Percentiles rank a stretch among this genome's conserved stretches.
These are phyloP conservation scores for Pleurotus ostreatus DNA, from an alignment of 768 basidiomycete species.

Conservation along the genomic window DNA sequence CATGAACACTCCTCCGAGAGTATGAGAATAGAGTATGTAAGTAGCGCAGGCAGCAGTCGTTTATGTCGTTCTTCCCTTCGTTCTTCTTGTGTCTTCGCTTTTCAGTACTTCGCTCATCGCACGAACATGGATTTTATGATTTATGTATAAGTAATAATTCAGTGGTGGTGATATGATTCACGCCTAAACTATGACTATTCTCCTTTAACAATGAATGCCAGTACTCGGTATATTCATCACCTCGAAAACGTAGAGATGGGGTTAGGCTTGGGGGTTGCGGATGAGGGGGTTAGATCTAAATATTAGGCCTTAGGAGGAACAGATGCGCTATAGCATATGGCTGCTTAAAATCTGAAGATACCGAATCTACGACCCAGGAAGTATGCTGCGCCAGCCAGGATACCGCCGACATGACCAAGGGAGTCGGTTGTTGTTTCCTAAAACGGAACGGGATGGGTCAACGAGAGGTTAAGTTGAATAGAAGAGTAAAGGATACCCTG, in stretches of 20 bases:
- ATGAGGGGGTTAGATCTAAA: background rate
- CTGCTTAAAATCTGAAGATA: constrained; percentile 17
- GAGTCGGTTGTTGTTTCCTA: constrained; percentile 55
- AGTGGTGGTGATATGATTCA: background rate
- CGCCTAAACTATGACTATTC: background rate
- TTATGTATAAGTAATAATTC: background rate
- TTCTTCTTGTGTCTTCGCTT: background rate
- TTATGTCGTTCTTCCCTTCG: background rate
- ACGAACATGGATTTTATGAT: background rate
- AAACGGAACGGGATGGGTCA: constrained; percentile 1
- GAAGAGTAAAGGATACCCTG: constrained; percentile 25
- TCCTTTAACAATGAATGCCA: background rate
- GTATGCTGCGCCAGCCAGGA: constrained; percentile 58
- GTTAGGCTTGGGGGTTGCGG: background rate
- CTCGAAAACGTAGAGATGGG: too few species aligned
- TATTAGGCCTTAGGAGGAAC: too few species aligned
- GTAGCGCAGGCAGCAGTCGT: background rate
- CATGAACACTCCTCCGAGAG: constrained; percentile 66
- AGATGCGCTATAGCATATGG: background rate
- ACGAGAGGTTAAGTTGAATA: background rate
- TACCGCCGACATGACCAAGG: constrained; percentile 67
- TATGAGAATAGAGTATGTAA: background rate
- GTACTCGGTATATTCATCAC: too few species aligned
- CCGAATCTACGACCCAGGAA: constrained; percentile 38
- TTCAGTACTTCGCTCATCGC: background rate